Percentiles rank a stretch among this genome's conserved stretches.
These are phyloP conservation scores for Puccinia coronata DNA, from an alignment of 1,284 basidiomycete genomes.

Conservation along the genomic window DNA sequence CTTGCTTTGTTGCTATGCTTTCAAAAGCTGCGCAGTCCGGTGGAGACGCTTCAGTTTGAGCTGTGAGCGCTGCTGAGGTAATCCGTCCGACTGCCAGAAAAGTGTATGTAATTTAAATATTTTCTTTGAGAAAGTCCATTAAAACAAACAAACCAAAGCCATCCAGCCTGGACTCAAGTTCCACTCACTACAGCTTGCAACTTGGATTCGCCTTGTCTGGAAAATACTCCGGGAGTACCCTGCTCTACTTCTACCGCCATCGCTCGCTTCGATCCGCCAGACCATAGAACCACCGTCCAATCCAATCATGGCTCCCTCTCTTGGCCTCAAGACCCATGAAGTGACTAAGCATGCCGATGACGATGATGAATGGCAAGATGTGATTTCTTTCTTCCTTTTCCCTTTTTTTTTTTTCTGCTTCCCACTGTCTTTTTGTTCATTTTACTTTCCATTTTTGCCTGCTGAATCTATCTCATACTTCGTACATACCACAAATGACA, in stretches of 20 bases:
- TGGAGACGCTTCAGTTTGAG: not conserved
- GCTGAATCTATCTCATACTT: not conserved
- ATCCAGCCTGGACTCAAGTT: not conserved
- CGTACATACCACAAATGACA: not conserved
- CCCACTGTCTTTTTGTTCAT: not conserved
- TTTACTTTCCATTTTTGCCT: not conserved
- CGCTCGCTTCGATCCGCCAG: not conserved
- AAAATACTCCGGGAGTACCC: not conserved
- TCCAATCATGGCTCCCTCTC: not conserved
- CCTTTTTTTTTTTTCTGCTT: not conserved
- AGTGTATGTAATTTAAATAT: too few relatives aligned
- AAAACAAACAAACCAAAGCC: not conserved
- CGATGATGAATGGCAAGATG: conserved; percentile 49
- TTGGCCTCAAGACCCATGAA: not conserved
- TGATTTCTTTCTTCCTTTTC: not conserved
- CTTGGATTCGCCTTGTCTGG: not conserved
- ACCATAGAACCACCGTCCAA: not conserved
- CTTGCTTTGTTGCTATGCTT: too few relatives aligned
- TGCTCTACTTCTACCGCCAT: not conserved
- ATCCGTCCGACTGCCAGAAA: not conserved
- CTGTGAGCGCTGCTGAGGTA: not conserved
- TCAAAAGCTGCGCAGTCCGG: not conserved
- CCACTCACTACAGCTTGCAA: not conserved
- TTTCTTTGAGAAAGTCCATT: not conserved
- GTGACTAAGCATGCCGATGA: conserved; percentile 14